Evolutionary conservation across 139 green algal species (phyloP).

Genomic region (Edaphochlamys debaryana): DNA sequence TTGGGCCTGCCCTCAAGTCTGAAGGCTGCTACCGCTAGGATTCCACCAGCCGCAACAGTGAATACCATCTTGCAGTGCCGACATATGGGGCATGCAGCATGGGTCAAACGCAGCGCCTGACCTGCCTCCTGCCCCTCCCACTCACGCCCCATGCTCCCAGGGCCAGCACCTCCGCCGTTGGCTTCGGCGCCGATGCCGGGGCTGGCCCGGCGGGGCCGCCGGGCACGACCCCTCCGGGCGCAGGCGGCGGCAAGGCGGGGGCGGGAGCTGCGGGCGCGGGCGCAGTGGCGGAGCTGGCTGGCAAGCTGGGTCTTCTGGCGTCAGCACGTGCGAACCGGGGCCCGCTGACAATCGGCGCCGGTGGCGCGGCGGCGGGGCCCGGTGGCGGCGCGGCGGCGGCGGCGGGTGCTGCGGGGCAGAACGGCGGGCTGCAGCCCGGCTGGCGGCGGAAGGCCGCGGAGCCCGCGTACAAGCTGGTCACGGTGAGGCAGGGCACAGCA

Average conservation of each 20-base stretch:
- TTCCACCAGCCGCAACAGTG: no score
- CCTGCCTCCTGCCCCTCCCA: no score
- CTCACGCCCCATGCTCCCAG: no score
- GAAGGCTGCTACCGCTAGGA: no score
- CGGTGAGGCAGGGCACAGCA: constrained; percentile 3
- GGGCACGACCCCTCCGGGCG: no score
- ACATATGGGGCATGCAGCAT: no score
- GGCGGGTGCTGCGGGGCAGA: neutral
- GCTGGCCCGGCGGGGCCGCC: neutral
- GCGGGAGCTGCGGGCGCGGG: no score
- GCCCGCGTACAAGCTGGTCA: constrained; percentile 40
- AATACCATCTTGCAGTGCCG: no score
- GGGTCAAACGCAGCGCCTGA: no score
- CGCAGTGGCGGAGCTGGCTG: neutral
- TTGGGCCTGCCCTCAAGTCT: no score
- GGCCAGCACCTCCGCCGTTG: neutral
- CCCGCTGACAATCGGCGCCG: no score
- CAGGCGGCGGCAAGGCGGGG: neutral
- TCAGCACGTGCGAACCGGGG: neutral
- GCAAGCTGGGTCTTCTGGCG: neutral
- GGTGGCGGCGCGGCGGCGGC: neutral
- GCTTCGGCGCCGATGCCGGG: neutral
- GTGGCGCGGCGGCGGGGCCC: neutral
- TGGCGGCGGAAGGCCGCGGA: constrained; percentile 16
- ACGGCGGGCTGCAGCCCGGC: neutral